Conservation (phyloP, 495 filamentous ascomycete genomes). For the Podospora comata region DNA sequence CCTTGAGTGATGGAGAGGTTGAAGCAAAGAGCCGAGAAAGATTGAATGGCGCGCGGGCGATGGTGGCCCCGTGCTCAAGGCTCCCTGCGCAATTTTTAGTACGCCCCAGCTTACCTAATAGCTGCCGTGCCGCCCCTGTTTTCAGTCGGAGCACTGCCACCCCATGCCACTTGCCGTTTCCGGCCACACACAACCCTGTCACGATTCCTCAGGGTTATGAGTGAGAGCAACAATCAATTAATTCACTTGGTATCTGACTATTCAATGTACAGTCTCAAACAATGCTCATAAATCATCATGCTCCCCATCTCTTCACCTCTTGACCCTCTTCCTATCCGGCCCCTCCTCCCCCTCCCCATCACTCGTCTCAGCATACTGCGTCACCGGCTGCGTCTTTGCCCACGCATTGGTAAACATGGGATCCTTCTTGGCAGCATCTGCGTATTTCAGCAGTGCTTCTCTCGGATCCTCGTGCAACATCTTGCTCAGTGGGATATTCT, state of each 20-base stretch:
- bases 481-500: slow-evolving; percentile 82
- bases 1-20: slow-evolving; percentile 53
- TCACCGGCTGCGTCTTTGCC: slow-evolving; percentile 86
- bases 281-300: background rate
- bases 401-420: slow-evolving; percentile 92
- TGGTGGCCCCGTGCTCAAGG: slow-evolving; percentile 38
- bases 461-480: slow-evolving; percentile 97
- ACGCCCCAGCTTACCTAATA: slow-evolving; percentile 27
- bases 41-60: slow-evolving; percentile 42
- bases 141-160: background rate
- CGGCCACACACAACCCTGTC: background rate
- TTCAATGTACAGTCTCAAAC: slow-evolving; percentile 1
- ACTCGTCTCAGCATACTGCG: slow-evolving; percentile 88
- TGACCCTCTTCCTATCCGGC: slow-evolving; percentile 65
- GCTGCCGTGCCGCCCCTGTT: background rate
- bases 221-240: background rate
- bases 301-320: slow-evolving; percentile 27
- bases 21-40: slow-evolving; percentile 46
- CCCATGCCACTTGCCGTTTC: background rate
- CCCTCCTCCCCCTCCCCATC: slow-evolving; percentile 81
- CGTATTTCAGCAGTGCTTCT: slow-evolving; percentile 92
- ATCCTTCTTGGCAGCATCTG: slow-evolving; percentile 88
- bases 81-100: slow-evolving; percentile 27
- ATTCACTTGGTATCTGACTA: background rate
- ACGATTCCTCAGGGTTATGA: background rate